phyloP scores from a whole-genome alignment of 768 basidiomycete genomes.

The Hirschioporus abietinus region DNA sequence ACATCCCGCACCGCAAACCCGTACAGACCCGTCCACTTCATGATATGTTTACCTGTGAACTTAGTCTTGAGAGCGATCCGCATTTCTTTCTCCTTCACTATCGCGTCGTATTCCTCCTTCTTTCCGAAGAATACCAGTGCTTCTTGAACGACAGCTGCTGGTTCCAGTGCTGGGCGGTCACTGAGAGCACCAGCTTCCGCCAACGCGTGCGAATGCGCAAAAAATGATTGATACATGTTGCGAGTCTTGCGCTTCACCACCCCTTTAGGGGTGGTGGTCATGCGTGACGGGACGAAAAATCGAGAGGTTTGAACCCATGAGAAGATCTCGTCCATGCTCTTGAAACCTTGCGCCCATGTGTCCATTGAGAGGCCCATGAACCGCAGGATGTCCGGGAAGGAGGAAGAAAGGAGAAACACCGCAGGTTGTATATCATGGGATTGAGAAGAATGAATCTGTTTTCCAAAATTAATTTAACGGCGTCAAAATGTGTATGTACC shows the following conservation, averaged over 20 bases:
- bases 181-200: neutral
- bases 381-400: slow-evolving; percentile 42
- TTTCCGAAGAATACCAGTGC: slow-evolving; percentile 50
- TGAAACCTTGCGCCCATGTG: slow-evolving; percentile 48
- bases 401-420: slow-evolving; percentile 44
- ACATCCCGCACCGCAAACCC: slow-evolving; percentile 44
- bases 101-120: slow-evolving; percentile 39
- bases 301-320: slow-evolving; percentile 50
- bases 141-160: slow-evolving; percentile 27
- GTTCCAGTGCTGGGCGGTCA: neutral
- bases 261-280: slow-evolving; percentile 27
- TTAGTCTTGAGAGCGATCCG: slow-evolving; percentile 33
- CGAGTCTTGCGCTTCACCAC: slow-evolving; percentile 38
- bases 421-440: slow-evolving; percentile 23
- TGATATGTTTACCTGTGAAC: slow-evolving; percentile 46
- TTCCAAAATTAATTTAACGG: neutral
- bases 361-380: slow-evolving; percentile 57
- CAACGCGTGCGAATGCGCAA: slow-evolving; percentile 29
- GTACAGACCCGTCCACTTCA: slow-evolving; percentile 48
- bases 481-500: neutral
- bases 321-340: slow-evolving; percentile 48
- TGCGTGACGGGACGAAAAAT: slow-evolving; percentile 40
- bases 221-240: slow-evolving; percentile 55
- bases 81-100: slow-evolving; percentile 22
- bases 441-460: slow-evolving; percentile 1